phyloP scores from a whole-genome alignment of 495 filamentous ascomycete species.

The Penicillium ucsense region DNA sequence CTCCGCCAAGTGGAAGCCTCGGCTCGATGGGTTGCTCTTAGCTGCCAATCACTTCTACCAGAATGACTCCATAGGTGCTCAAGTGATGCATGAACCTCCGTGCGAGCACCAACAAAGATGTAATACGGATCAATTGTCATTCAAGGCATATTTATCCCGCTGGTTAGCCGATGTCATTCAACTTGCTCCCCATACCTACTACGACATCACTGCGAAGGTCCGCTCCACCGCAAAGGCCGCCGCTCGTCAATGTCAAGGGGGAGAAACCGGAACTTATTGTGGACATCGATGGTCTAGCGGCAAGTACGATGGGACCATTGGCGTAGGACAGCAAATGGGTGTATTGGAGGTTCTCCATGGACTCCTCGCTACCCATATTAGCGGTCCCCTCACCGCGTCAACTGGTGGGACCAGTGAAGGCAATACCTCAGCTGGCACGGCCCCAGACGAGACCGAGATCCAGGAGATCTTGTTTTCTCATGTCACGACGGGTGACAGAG shows the following conservation, averaged over 20 bases:
- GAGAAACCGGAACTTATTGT: conserved; percentile 41
- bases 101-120: conserved; percentile 50
- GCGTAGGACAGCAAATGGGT: conserved; percentile 63
- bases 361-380: conserved; percentile 38
- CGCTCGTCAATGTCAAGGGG: conserved; percentile 59
- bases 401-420: conserved; percentile 69
- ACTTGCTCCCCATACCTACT: conserved; percentile 56
- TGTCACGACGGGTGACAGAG: conserved; percentile 21
- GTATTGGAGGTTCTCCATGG: conserved; percentile 60
- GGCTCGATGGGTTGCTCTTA: conserved; percentile 49
- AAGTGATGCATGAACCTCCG: conserved; percentile 56
- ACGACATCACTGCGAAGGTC: conserved; percentile 53
- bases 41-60: conserved; percentile 40
- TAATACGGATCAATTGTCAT: conserved; percentile 68
- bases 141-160: conserved; percentile 78
- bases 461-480: conserved; percentile 2
- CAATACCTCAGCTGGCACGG: conserved; percentile 51
- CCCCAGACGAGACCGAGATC: conserved; percentile 4
- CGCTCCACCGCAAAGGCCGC: conserved; percentile 56
- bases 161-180: conserved; percentile 66
- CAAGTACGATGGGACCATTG: conserved; percentile 44
- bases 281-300: conserved; percentile 53
- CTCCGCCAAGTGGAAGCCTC: conserved; percentile 44
- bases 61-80: conserved; percentile 22
- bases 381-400: conserved; percentile 49